A percentile compares a stretch with the other conserved stretches of the same genome.
Evolutionary conservation across 306 rosid species (phyloP).

Genomic region (Lagenaria siceraria): DNA sequence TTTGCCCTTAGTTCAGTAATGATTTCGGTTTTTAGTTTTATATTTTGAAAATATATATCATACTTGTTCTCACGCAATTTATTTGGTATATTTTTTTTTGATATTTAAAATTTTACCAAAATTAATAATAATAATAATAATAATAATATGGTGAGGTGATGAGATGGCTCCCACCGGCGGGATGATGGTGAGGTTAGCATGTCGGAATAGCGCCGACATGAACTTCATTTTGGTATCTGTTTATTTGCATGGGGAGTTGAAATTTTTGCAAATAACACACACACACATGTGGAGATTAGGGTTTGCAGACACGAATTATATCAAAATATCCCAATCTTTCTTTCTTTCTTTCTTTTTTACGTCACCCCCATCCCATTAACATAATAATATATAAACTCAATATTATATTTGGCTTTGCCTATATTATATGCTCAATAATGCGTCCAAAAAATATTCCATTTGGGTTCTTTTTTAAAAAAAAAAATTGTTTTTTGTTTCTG

Average conservation of each 20-base stretch:
- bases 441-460: not conserved
- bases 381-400: no score
- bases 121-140: no score
- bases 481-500: no score
- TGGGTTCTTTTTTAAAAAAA: no score
- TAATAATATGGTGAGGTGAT: not conserved
- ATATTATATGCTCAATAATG: no score
- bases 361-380: not conserved
- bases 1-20: no score
- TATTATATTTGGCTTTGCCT: no score
- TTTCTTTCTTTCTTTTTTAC: not conserved
- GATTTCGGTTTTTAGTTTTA: no score
- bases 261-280: not conserved
- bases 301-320: constrained; percentile 1
- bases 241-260: constrained; percentile 1
- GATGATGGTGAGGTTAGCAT: constrained; percentile 17
- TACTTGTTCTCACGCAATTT: no score
- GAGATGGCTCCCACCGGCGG: not conserved
- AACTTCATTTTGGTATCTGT: not conserved
- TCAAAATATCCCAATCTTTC: not conserved
- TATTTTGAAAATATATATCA: no score
- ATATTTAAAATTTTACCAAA: no score
- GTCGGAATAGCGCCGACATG: constrained; percentile 30
- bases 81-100: no score
- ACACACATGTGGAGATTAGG: constrained; percentile 7